Conservation (phyloP, 176 grass and related monocot genomes). For the Saccharum officinarum region DNA sequence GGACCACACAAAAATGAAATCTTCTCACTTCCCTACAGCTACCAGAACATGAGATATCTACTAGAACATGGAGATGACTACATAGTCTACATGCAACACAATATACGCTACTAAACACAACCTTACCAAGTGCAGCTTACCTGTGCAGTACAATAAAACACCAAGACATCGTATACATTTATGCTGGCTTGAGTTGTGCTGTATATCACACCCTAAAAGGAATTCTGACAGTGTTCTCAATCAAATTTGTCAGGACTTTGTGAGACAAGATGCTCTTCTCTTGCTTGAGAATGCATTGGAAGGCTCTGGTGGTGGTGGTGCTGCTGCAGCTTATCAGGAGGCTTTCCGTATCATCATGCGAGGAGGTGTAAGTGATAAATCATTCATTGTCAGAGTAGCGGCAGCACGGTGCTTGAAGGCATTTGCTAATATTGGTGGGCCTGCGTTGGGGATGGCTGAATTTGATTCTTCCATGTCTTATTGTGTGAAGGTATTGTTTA, state of each 20-base stretch:
- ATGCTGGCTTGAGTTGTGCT: too few species aligned
- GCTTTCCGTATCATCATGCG: slow-evolving; percentile 91
- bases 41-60: too few species aligned
- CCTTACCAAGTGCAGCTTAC: too few species aligned
- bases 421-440: slow-evolving; percentile 81
- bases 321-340: slow-evolving; percentile 71
- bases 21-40: too few species aligned
- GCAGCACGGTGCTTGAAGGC: slow-evolving; percentile 95
- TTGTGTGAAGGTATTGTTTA: slow-evolving; percentile 85
- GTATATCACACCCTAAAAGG: neutral
- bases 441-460: slow-evolving; percentile 78
- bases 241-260: slow-evolving; percentile 75
- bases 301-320: slow-evolving; percentile 77
- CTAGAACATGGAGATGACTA: too few species aligned
- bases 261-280: slow-evolving; percentile 89
- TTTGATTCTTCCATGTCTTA: slow-evolving; percentile 82
- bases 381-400: slow-evolving; percentile 81
- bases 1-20: too few species aligned
- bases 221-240: slow-evolving; percentile 28
- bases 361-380: slow-evolving; percentile 79
- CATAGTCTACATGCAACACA: too few species aligned
- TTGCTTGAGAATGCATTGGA: slow-evolving; percentile 94
- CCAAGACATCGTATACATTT: too few species aligned
- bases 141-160: too few species aligned
- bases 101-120: too few species aligned